phyloP scores from a whole-genome alignment of 805 yeast genomes.

The Henningerozyma blattae region DNA sequence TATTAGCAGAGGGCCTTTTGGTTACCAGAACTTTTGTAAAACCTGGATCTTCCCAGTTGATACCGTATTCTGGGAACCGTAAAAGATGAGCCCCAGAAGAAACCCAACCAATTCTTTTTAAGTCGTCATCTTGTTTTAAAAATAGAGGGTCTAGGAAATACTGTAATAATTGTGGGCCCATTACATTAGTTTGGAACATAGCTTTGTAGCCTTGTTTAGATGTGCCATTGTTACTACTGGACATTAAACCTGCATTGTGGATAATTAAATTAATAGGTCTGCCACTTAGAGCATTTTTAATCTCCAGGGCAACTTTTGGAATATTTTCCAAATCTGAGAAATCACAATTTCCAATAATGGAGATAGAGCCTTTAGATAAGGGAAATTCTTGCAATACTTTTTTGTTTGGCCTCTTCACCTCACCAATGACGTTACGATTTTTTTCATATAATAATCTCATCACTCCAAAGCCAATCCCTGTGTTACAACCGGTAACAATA shows the following conservation, averaged over 20 bases:
- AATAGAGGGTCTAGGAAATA: conserved; percentile 27
- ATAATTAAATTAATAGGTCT: conserved; percentile 21
- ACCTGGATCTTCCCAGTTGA: conserved; percentile 22
- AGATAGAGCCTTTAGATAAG: conserved; percentile 17
- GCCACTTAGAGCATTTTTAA: conserved; percentile 8
- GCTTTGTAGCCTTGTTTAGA: conserved; percentile 27
- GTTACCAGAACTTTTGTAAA: conserved; percentile 10
- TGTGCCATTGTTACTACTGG: conserved; percentile 16
- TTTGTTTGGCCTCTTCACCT: conserved; percentile 22
- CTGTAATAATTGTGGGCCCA: conserved; percentile 29
- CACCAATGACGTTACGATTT: conserved; percentile 23
- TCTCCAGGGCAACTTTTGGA: conserved; percentile 18
- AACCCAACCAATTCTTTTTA: conserved; percentile 30
- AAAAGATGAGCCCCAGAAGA: conserved; percentile 25
- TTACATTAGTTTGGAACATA: conserved; percentile 27
- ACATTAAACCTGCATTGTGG: conserved; percentile 29
- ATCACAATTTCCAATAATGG: conserved; percentile 23
- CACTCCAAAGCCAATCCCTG: conserved; percentile 27
- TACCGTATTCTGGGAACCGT: conserved; percentile 22
- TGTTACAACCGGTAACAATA: conserved; percentile 30
- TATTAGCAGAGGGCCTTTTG: conserved; percentile 8
- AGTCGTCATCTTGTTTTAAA: conserved; percentile 19
- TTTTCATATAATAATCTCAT: conserved; percentile 21
- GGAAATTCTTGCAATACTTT: conserved; percentile 16
- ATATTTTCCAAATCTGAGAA: conserved; percentile 28